Conservation (phyloP, 2,329 filamentous ascomycete genomes). For the Xylaria hypoxylon region DNA sequence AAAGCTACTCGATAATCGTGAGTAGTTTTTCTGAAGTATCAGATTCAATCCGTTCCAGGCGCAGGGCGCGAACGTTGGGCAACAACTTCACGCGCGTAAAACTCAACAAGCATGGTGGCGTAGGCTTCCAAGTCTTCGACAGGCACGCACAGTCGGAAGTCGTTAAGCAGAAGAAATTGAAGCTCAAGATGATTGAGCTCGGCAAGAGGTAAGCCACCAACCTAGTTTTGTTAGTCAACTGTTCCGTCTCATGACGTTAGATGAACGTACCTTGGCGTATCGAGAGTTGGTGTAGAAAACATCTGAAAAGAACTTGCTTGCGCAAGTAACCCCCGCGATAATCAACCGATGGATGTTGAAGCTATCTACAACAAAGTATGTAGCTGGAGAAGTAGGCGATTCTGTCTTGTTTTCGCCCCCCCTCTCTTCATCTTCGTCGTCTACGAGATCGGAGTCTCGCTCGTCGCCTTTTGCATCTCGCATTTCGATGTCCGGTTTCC, state of each 20-base stretch:
- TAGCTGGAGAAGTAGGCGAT: slow-evolving; percentile 55
- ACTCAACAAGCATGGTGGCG: slow-evolving; percentile 97
- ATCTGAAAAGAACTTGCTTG: slow-evolving; percentile 99
- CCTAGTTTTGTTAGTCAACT: slow-evolving; percentile 64
- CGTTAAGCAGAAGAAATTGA: slow-evolving; percentile 94
- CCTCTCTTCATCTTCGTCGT: slow-evolving; percentile 56
- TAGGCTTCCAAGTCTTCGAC: slow-evolving; percentile 97
- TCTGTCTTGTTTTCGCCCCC: slow-evolving; percentile 40
- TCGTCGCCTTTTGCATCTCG: slow-evolving; percentile 52
- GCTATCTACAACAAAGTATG: slow-evolving; percentile 93
- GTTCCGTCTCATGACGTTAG: not conserved
- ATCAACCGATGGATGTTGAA: slow-evolving; percentile 98
- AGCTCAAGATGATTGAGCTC: slow-evolving; percentile 97
- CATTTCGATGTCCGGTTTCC: slow-evolving; percentile 53
- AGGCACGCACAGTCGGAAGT: slow-evolving; percentile 91
- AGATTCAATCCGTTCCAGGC: slow-evolving; percentile 29
- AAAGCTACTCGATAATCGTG: slow-evolving; percentile 6
- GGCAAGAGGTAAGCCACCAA: slow-evolving; percentile 89
- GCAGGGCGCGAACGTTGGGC: slow-evolving; percentile 51
- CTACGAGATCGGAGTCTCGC: slow-evolving; percentile 64
- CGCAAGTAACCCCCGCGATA: slow-evolving; percentile 96
- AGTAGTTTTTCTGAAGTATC: slow-evolving; percentile 9
- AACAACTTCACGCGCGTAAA: slow-evolving; percentile 92
- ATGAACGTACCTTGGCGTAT: slow-evolving; percentile 88
- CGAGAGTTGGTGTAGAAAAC: slow-evolving; percentile 99